A percentile compares a stretch with the other conserved stretches of the same genome.
phyloP scores from a whole-genome alignment of 208 protist species.

The Borovskyia barvae region DNA sequence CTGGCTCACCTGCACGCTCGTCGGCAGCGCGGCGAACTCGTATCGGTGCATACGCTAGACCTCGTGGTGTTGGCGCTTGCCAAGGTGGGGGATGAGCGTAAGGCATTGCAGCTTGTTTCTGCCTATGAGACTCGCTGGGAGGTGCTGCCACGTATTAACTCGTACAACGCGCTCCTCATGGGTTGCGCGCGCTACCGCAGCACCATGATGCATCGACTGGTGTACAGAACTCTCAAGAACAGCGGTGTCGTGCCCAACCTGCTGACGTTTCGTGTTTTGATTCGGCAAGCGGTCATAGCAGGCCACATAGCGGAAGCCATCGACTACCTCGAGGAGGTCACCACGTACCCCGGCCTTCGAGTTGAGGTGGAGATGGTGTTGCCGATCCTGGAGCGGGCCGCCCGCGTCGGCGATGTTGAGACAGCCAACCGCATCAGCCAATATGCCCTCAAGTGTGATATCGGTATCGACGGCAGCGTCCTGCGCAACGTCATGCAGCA shows the following conservation, averaged over 20 bases:
- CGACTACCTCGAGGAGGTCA: slow-evolving; percentile 66
- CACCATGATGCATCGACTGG: slow-evolving; percentile 52
- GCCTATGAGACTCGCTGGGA: slow-evolving; percentile 60
- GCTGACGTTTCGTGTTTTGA: slow-evolving; percentile 78
- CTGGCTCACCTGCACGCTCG: slow-evolving; percentile 47
- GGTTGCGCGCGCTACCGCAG: slow-evolving; percentile 40
- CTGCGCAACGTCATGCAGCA: slow-evolving; percentile 60
- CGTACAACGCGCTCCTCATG: slow-evolving; percentile 70
- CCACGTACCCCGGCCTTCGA: slow-evolving; percentile 51
- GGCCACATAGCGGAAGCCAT: slow-evolving; percentile 85
- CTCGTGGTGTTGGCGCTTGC: slow-evolving; percentile 63
- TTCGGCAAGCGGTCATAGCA: slow-evolving; percentile 67
- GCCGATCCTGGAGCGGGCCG: slow-evolving; percentile 77
- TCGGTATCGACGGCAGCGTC: slow-evolving; percentile 77
- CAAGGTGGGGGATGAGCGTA: slow-evolving; percentile 64
- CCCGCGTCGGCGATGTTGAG: slow-evolving; percentile 70
- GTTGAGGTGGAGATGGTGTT: slow-evolving; percentile 90
- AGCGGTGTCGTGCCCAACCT: slow-evolving; percentile 66
- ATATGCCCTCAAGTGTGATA: slow-evolving; percentile 79
- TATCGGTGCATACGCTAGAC: slow-evolving; percentile 78
- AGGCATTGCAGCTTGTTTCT: slow-evolving; percentile 58
- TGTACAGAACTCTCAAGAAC: slow-evolving; percentile 61
- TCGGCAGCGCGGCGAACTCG: slow-evolving; percentile 30
- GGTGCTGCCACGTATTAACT: slow-evolving; percentile 64
- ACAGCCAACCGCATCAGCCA: slow-evolving; percentile 73